Percentiles rank a stretch among this genome's conserved stretches.
phyloP scores from a whole-genome alignment of 164 flowering plant genomes.

The Vitis cinerea region DNA sequence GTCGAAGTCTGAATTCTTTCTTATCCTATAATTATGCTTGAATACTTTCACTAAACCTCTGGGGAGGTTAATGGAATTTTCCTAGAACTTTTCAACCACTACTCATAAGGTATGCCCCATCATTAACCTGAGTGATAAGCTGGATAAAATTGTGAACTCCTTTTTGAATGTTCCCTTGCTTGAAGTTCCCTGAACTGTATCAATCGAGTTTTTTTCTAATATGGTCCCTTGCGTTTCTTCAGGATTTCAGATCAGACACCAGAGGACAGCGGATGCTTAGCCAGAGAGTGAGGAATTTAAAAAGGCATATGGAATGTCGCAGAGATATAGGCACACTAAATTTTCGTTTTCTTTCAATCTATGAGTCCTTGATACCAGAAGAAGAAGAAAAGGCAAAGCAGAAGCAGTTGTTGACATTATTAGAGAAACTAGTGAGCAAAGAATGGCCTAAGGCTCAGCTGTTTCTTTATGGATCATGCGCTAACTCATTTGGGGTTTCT shows the following conservation, averaged over 20 bases:
- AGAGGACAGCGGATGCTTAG: conserved; percentile 51
- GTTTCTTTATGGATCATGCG: conserved; percentile 92
- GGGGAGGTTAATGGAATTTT: no score
- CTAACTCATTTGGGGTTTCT: conserved; percentile 89
- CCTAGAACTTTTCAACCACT: no score
- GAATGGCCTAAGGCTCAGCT: conserved; percentile 93
- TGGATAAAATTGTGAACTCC: no score
- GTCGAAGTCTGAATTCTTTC: no score
- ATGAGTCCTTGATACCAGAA: conserved; percentile 75
- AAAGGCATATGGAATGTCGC: conserved; percentile 53
- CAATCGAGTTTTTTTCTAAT: no score
- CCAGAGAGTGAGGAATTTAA: conserved; percentile 55
- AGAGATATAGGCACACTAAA: conserved; percentile 57
- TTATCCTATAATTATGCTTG: no score
- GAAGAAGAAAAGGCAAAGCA: conserved; percentile 93
- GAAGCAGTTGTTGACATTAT: conserved; percentile 51
- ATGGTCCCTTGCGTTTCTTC: not conserved
- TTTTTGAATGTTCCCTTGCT: no score
- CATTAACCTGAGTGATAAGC: no score
- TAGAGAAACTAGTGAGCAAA: conserved; percentile 72
- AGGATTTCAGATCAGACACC: conserved; percentile 64
- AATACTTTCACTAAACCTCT: no score
- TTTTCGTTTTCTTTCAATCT: conserved; percentile 59
- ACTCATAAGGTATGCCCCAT: no score
- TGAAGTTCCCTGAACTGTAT: no score